phyloP scores from a whole-genome alignment of 805 yeast genomes.

The Yamadazyma kitorensis region DNA sequence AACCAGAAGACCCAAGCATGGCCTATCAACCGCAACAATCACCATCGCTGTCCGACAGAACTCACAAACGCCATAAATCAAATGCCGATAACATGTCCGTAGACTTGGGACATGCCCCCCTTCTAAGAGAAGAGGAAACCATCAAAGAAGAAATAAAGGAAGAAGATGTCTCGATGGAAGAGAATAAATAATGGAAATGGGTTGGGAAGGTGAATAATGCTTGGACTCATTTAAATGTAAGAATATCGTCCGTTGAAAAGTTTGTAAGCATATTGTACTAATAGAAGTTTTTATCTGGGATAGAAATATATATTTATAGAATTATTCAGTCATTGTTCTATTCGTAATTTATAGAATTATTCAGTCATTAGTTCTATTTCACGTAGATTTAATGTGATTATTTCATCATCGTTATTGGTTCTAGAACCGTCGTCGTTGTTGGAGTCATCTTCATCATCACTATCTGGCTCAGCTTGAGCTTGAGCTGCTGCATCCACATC shows the following conservation, averaged over 20 bases:
- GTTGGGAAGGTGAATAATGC: neutral
- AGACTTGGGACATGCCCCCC: constrained; percentile 18
- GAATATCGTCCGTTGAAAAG: too few relatives aligned
- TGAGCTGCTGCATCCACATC: constrained; percentile 6
- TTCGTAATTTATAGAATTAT: neutral
- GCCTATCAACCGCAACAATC: constrained; percentile 8
- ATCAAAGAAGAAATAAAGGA: constrained; percentile 3
- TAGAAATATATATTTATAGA: too few relatives aligned
- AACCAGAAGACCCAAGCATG: constrained; percentile 36
- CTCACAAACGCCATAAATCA: constrained; percentile 39
- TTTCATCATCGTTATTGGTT: constrained; percentile 23
- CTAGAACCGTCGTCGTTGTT: constrained; percentile 11
- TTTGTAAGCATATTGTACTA: too few relatives aligned
- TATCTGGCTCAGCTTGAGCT: constrained; percentile 5
- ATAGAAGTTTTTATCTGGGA: too few relatives aligned
- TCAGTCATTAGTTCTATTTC: constrained; percentile 38
- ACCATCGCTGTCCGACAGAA: constrained; percentile 7
- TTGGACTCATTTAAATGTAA: too few relatives aligned
- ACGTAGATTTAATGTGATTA: constrained; percentile 44
- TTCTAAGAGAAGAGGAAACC: constrained; percentile 1
- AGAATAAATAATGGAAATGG: constrained; percentile 1
- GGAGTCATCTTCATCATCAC: constrained; percentile 14
- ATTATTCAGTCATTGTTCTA: too few relatives aligned
- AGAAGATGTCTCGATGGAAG: constrained; percentile 13
- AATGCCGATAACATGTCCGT: constrained; percentile 27